These are phyloP conservation scores for Aspergillus sp. DNA, from an alignment of 2,329 filamentous ascomycete genomes.

Conservation along the genomic window DNA sequence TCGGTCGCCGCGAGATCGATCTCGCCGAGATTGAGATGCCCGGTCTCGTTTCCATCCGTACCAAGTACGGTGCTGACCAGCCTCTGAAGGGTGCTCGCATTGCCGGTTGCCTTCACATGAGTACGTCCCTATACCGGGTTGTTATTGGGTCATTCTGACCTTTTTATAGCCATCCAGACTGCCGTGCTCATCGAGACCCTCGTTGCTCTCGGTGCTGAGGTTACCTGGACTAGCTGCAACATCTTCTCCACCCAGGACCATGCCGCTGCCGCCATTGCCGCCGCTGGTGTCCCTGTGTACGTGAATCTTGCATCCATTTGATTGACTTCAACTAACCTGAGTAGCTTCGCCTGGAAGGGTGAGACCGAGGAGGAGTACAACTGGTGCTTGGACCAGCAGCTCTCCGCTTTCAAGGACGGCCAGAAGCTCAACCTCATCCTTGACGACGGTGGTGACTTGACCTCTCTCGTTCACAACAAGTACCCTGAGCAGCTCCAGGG, in stretches of 20 bases:
- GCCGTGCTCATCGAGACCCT: slow-evolving; percentile 99
- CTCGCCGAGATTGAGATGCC: slow-evolving; percentile 96
- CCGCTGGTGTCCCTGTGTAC: slow-evolving; percentile 81
- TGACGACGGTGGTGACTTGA: slow-evolving; percentile 97
- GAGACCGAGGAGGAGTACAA: slow-evolving; percentile 99
- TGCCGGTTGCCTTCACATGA: slow-evolving; percentile 98
- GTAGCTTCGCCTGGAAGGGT: slow-evolving; percentile 71
- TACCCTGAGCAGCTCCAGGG: slow-evolving; percentile 97
- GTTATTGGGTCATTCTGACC: slow-evolving; percentile 12
- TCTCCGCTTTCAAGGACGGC: slow-evolving; percentile 92
- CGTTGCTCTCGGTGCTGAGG: slow-evolving; percentile 89
- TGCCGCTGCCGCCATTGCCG: slow-evolving; percentile 95
- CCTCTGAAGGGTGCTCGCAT: slow-evolving; percentile 93
- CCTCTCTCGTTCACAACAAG: slow-evolving; percentile 93
- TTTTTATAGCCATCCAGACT: slow-evolving; percentile 78
- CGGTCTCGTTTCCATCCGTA: slow-evolving; percentile 91
- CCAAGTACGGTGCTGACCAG: slow-evolving; percentile 90
- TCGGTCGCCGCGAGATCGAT: slow-evolving; percentile 98
- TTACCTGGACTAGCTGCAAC: slow-evolving; percentile 99
- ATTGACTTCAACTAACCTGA: neutral
- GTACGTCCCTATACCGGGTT: slow-evolving; percentile 43
- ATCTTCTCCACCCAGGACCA: slow-evolving; percentile 99
- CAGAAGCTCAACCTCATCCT: slow-evolving; percentile 98
- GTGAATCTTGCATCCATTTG: slow-evolving; percentile 19
- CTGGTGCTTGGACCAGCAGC: slow-evolving; percentile 99